Conservation (phyloP, 208 protist genomes). For the Leishmania martiniquensis region DNA sequence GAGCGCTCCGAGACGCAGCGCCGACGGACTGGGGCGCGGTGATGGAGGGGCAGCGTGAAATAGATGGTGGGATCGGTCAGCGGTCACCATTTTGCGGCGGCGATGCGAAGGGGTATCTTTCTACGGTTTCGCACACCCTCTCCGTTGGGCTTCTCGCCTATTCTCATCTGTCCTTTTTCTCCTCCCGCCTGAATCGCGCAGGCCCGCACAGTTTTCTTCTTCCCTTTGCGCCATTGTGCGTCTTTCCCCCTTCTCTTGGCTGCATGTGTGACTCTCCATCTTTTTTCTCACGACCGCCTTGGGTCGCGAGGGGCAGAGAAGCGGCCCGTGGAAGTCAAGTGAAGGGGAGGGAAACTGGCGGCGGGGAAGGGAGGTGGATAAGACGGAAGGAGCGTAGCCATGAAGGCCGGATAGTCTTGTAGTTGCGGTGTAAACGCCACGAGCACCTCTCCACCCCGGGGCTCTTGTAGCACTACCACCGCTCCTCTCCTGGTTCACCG, state of each 20-base stretch:
- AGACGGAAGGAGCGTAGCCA: neutral
- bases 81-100: neutral
- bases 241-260: slow-evolving; percentile 7
- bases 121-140: neutral
- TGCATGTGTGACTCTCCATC: neutral
- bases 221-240: neutral
- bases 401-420: neutral
- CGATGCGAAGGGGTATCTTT: neutral
- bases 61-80: neutral
- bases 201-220: slow-evolving; percentile 1
- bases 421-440: neutral
- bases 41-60: neutral
- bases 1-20: neutral
- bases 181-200: neutral
- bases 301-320: neutral
- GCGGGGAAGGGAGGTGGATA: neutral
- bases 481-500: neutral
- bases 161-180: neutral
- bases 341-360: slow-evolving; percentile 8
- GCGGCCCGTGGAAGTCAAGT: neutral
- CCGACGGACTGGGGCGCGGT: neutral
- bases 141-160: too few relatives aligned
- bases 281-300: neutral
- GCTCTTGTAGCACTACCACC: neutral
- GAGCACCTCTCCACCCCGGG: neutral